phyloP scores from a whole-genome alignment of 495 filamentous ascomycete species.

The Rostrohypoxylon terebratum region DNA sequence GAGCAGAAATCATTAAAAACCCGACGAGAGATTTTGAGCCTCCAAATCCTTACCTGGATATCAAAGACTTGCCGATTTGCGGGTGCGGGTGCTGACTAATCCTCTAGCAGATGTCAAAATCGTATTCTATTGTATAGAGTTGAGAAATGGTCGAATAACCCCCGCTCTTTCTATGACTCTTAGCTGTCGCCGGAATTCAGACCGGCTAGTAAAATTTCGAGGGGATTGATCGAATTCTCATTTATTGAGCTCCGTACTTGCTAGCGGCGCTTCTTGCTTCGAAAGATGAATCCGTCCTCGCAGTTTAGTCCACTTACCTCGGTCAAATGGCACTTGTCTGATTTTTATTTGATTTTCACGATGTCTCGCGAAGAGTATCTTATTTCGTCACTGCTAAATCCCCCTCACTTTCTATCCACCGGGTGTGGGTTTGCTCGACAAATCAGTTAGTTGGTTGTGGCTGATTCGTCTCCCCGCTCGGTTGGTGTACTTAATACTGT shows the following conservation, averaged over 20 bases:
- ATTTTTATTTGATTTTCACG: not conserved
- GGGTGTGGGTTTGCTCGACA: not conserved
- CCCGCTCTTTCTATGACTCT: not conserved
- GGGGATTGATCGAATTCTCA: not conserved
- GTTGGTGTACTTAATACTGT: not conserved
- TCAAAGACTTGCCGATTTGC: not conserved
- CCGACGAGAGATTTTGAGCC: no score
- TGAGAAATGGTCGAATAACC: not conserved
- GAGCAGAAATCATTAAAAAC: no score
- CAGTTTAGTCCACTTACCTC: not conserved
- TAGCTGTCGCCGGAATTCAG: not conserved
- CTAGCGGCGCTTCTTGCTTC: not conserved
- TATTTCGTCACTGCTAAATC: not conserved
- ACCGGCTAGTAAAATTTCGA: not conserved
- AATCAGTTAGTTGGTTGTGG: not conserved
- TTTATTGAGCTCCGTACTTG: not conserved
- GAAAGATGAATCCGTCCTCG: not conserved
- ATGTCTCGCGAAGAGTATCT: not conserved
- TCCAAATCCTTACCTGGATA: not conserved
- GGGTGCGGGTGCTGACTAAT: not conserved
- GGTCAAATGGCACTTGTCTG: not conserved
- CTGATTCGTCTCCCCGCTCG: constrained; percentile 1
- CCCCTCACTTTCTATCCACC: not conserved
- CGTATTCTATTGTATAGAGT: not conserved
- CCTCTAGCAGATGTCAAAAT: not conserved